These are phyloP conservation scores for Flaveria sonorensis DNA, from an alignment of 129 eudicot species.

Conservation along the genomic window DNA sequence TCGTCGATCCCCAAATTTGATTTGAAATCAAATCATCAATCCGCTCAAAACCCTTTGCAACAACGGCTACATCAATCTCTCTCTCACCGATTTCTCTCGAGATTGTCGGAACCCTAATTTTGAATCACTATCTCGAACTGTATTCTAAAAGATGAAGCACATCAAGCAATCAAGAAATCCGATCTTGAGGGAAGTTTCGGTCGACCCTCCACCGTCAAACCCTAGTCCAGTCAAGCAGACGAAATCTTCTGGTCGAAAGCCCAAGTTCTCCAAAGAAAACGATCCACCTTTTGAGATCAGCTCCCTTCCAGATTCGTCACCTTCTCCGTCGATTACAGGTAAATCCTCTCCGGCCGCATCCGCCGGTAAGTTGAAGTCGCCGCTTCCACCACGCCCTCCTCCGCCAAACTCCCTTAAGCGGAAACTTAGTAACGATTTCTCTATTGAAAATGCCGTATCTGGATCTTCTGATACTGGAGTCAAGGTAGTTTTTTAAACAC, in stretches of 20 bases:
- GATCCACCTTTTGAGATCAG: constrained; percentile 29
- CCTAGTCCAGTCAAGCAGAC: constrained; percentile 44
- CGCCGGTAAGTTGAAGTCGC: constrained; percentile 38
- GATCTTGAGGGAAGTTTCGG: constrained; percentile 39
- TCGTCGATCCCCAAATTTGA: background rate
- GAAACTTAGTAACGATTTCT: constrained; percentile 57
- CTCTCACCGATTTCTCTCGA: background rate
- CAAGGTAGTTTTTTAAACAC: background rate
- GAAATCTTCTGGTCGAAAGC: constrained; percentile 41
- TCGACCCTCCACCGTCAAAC: constrained; percentile 18
- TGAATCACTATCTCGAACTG: background rate
- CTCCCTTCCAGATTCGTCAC: constrained; percentile 27
- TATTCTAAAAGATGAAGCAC: constrained; percentile 52
- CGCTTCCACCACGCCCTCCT: constrained; percentile 49
- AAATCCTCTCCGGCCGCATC: constrained; percentile 46
- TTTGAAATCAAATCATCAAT: background rate
- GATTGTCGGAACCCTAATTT: background rate
- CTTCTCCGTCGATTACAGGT: constrained; percentile 34
- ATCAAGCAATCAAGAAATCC: constrained; percentile 52
- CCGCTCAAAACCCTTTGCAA: background rate
- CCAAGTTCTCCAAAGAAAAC: constrained; percentile 12
- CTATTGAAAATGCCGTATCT: constrained; percentile 34
- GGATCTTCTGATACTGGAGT: constrained; percentile 36
- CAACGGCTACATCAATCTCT: constrained; percentile 41
- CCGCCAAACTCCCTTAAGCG: constrained; percentile 40